A percentile compares a stretch with the other conserved stretches of the same genome.
Evolutionary conservation across 2,329 filamentous ascomycete species (phyloP).

Genomic region (Paracoccidioides lutzii): DNA sequence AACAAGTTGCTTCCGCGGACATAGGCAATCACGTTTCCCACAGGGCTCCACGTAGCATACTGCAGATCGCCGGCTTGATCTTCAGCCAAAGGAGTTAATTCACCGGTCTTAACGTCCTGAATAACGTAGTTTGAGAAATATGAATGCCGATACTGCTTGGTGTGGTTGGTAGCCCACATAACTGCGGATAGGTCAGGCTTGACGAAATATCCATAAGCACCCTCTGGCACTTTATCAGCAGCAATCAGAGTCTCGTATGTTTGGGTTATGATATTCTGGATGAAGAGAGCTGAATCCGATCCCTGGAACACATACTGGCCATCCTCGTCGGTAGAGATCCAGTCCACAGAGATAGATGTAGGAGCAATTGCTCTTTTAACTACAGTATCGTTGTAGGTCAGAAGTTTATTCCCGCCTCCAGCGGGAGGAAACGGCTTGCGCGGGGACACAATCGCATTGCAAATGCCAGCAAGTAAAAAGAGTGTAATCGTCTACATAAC

Average conservation of each 20-base stretch:
- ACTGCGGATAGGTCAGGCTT: conserved; percentile 47
- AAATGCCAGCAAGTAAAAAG: conserved; percentile 11
- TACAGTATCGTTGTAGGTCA: conserved; percentile 50
- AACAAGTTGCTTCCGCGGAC: conserved; percentile 55
- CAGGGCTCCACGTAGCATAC: conserved; percentile 50
- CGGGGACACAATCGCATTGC: conserved; percentile 35
- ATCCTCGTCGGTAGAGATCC: conserved; percentile 47
- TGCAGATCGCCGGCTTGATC: conserved; percentile 54
- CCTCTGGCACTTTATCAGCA: conserved; percentile 44
- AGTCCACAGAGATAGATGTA: conserved; percentile 39
- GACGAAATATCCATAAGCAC: conserved; percentile 48
- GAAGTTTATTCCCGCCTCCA: conserved; percentile 43
- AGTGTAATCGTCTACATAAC: not conserved
- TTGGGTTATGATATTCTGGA: conserved; percentile 49
- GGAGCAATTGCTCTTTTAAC: conserved; percentile 35
- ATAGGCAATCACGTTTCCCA: conserved; percentile 49
- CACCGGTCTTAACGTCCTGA: conserved; percentile 46
- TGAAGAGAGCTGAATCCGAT: conserved; percentile 41
- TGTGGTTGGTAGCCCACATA: conserved; percentile 52
- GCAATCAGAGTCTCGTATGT: conserved; percentile 45
- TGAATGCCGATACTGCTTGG: conserved; percentile 55
- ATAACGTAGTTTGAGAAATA: conserved; percentile 56
- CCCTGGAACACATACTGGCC: conserved; percentile 47
- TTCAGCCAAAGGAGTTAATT: conserved; percentile 42
- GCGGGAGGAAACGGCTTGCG: conserved; percentile 43